Evolutionary conservation across 352 stramenopile species (phyloP), one percentile per base, ranked within the genome.

Genomic region (Phytopythium kandeliae): DNA sequence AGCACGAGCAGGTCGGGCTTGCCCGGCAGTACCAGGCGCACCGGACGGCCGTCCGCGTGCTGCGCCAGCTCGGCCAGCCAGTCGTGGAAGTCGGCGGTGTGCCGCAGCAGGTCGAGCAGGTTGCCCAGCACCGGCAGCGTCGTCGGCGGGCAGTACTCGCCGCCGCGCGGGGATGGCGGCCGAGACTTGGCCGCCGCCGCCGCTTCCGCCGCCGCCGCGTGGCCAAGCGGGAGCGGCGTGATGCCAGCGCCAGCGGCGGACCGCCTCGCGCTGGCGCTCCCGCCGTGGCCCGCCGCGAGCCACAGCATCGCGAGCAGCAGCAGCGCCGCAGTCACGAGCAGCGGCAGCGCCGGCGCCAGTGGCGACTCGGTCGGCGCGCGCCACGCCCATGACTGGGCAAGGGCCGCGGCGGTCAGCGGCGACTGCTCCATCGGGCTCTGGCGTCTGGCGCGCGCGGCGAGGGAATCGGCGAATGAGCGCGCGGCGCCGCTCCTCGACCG

Each of bases 41-140:
- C 51, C 1, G 60, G 41, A 0, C 44, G 26, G 0, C 56, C 55
- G 13, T 46, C 43, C 4, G 25, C 24, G n/a, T 21, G 28, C 24
- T 43, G 47, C 0, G 31, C 8, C 31, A 53, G 65, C 21, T 71
- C 59, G n/a, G 55, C 49, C 57, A 80, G 62, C 64, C 67, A 77
- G 35, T 68, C 57, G 35, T 72, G 67, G 33, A 75, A 71, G 31
- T 51, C 54, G 12, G 66, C 36, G 6, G 54, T 36, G 17, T 76
- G 66, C 28, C 43, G 31, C 7, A 55, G 51, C 13, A 75, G 22
- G 13, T 66, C 46, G 7, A 77, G 26, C 51, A 68, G 65, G 38
- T 77, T 71, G 47, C 67, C 67, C 1, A 77, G 41, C 11, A 66
- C 9, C 1, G 67, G 67, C 15, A 77, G 37, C 9, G 61, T 65